Percentiles rank a stretch among this genome's conserved stretches.
phyloP scores from a whole-genome alignment of 495 filamentous ascomycete genomes.

The Daldinia caldariorum region DNA sequence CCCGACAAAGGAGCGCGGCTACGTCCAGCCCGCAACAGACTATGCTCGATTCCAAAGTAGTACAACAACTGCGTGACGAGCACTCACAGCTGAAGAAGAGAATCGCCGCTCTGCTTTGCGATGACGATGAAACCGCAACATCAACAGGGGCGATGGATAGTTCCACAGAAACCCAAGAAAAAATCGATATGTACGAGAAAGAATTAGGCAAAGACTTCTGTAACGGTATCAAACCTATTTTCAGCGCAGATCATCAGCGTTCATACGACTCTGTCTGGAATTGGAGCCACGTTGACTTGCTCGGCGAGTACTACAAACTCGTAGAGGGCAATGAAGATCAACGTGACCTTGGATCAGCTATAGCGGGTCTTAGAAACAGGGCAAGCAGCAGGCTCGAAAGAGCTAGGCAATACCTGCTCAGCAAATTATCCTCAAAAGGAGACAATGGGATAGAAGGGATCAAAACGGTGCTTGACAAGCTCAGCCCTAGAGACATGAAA shows the following conservation, averaged over 20 bases:
- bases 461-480: conserved; percentile 19
- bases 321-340: conserved; percentile 85
- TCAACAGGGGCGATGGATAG: conserved; percentile 71
- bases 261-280: conserved; percentile 94
- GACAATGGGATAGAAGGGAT: neutral
- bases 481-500: conserved; percentile 4
- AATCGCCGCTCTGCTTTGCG: conserved; percentile 85
- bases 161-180: conserved; percentile 67
- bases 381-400: conserved; percentile 32
- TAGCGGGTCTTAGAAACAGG: conserved; percentile 21
- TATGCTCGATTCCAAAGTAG: conserved; percentile 87
- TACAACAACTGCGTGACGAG: conserved; percentile 54
- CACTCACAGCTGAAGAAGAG: conserved; percentile 77
- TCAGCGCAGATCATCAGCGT: conserved; percentile 81
- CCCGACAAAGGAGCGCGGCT: conserved; percentile 69
- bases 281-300: conserved; percentile 86
- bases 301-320: conserved; percentile 92
- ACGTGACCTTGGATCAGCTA: conserved; percentile 55
- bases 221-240: conserved; percentile 82
- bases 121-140: conserved; percentile 81
- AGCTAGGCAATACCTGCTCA: conserved; percentile 29
- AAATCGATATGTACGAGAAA: conserved; percentile 82
- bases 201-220: conserved; percentile 91
- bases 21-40: conserved; percentile 73
- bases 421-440: conserved; percentile 14